Evolutionary conservation across 306 rosid genomes (phyloP), one percentile per base, ranked within the genome.

Genomic region (Medicago ruthenica): DNA sequence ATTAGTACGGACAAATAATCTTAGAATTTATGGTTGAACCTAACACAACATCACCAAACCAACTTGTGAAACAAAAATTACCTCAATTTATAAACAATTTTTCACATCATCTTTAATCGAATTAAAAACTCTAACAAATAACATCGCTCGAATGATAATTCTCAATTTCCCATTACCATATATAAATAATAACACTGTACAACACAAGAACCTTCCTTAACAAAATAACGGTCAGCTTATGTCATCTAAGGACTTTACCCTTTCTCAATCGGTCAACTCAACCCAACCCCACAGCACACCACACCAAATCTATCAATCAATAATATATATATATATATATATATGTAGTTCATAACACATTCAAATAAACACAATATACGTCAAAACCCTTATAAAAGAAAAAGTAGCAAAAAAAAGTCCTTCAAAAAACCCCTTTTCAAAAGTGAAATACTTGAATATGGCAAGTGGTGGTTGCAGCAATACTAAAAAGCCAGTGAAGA

Each of bases 401-500:
- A 18, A 8, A 9, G 18, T 17, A 54, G 60, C 9, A 8, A 13
- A 54, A 54, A 1, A 18, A 54, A 54, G 15, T 5, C 37, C 7
- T 34, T 6, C 7, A n/a, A 45, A 45, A 45, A 45, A 45, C 6
- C 5, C 61, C 3, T 18, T 17, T 3, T 1, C 31, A 27, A 0
- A 27, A 27, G 31, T 27, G 31, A 27, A 27, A 27, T 27, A 27
- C 4, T 27, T 34, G 37, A 34, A 2, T n/a, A 63, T 63, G 69
- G 45, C 47, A 0, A 63, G 47, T 63, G 47, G 27, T 36, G 48
- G 27, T 7, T 63, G 69, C 4, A 63, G 47, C 47, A 63, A 16
- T 18, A 18, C 4, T 2, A 53, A 53, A 44, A 37, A 37, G 59
- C 70, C 82, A 0, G 86, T 87, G 67, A 90, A 81, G 88, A 41